These are phyloP conservation scores for Gryganskiella cystojenkinii DNA, from an alignment of 192 early-diverging fungal species.

Conservation along the genomic window DNA sequence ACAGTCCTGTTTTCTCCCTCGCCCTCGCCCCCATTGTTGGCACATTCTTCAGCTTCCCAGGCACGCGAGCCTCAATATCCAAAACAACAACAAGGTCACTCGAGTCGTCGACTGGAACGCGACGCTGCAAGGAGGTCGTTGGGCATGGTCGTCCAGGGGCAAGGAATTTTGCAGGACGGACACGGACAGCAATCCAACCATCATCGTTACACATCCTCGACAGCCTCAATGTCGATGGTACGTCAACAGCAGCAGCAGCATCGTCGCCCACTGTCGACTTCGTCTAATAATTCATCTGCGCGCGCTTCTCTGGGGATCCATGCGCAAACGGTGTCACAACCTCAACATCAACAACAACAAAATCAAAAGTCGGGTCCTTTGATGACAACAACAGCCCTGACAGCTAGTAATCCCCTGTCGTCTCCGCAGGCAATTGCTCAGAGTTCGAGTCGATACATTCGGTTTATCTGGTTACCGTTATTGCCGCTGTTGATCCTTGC, in stretches of 20 bases:
- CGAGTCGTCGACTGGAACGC: background rate
- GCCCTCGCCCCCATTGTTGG: conserved; percentile 1
- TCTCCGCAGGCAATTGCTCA: conserved; percentile 40
- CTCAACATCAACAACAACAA: background rate
- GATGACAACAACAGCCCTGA: conserved; percentile 4
- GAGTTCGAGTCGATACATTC: conserved; percentile 40
- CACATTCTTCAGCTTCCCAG: background rate
- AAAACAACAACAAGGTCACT: background rate
- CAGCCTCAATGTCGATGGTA: too few relatives aligned
- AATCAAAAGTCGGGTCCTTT: too few relatives aligned
- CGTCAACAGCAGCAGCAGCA: too few relatives aligned
- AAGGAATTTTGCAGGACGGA: background rate
- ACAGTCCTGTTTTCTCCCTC: conserved; percentile 19
- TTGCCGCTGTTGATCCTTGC: conserved; percentile 36
- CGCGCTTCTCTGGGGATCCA: too few relatives aligned
- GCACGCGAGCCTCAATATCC: too few relatives aligned
- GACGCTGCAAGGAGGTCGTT: too few relatives aligned
- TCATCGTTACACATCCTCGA: too few relatives aligned
- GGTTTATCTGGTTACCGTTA: conserved; percentile 34
- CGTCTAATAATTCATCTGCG: too few relatives aligned
- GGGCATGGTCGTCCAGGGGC: too few relatives aligned
- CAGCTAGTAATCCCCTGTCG: background rate
- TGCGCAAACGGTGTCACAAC: background rate
- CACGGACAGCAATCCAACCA: background rate
- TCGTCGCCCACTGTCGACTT: too few relatives aligned